Evolutionary conservation across 169 alveolate genomes (phyloP).

Genomic region (Cryptosporidium sp.): DNA sequence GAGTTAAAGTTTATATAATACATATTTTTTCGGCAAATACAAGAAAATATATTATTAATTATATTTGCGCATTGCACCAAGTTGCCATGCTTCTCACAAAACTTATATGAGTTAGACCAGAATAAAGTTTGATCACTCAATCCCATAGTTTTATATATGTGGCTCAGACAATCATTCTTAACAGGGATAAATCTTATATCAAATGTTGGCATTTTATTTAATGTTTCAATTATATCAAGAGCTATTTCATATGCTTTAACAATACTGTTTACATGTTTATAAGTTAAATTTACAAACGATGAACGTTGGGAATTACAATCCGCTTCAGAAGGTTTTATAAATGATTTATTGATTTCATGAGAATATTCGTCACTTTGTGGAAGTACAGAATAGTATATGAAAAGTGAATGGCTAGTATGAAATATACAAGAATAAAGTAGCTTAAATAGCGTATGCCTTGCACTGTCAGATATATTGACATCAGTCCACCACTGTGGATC

Average conservation of each 20-base stretch:
- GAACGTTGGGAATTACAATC: background rate
- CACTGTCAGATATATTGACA: conserved; percentile 22
- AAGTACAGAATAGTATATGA: conserved; percentile 51
- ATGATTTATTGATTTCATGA: background rate
- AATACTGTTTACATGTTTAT: conserved; percentile 39
- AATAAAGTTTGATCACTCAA: background rate
- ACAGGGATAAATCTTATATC: conserved; percentile 70
- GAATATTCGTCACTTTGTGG: background rate
- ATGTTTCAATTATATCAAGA: conserved; percentile 46
- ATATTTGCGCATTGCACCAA: conserved; percentile 32
- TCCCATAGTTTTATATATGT: conserved; percentile 40
- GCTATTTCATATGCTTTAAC: conserved; percentile 76
- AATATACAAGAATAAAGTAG: conserved; percentile 57
- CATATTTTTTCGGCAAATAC: conserved; percentile 19
- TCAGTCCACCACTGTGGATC: conserved; percentile 58
- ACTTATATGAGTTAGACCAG: conserved; percentile 25
- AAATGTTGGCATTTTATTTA: conserved; percentile 60
- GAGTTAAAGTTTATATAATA: conserved; percentile 20
- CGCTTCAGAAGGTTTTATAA: background rate
- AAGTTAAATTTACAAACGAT: conserved; percentile 18
- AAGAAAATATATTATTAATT: conserved; percentile 44
- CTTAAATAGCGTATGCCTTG: conserved; percentile 20
- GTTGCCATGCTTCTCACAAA: conserved; percentile 57
- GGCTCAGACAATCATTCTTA: conserved; percentile 49
- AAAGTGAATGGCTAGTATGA: conserved; percentile 52